Conservation (phyloP, 2,329 filamentous ascomycete species). For the Aspergillus quadricinctus region DNA sequence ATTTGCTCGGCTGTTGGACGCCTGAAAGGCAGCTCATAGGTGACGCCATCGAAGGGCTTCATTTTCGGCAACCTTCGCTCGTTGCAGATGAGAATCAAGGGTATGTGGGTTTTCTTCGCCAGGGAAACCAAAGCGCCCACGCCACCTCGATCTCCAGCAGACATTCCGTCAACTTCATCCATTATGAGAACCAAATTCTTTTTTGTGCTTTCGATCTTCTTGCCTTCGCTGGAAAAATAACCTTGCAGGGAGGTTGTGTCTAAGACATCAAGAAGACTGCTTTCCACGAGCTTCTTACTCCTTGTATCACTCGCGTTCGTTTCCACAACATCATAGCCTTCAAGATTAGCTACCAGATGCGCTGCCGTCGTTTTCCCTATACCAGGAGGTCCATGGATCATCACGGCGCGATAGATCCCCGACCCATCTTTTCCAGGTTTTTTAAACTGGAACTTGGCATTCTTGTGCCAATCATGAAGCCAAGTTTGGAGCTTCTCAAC, state of each 20-base stretch:
- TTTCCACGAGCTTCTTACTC: constrained; percentile 93
- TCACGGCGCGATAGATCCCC: constrained; percentile 80
- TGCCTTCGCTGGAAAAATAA: constrained; percentile 80
- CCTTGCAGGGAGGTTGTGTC: constrained; percentile 90
- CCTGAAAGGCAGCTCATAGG: constrained; percentile 80
- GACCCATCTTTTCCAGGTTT: constrained; percentile 78
- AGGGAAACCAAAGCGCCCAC: constrained; percentile 91
- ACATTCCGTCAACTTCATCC: constrained; percentile 99
- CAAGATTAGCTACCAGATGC: constrained; percentile 85
- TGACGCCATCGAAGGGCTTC: constrained; percentile 90
- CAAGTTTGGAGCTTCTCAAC: constrained; percentile 88
- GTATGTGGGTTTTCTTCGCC: constrained; percentile 91
- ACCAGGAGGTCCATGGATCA: constrained; percentile 90
- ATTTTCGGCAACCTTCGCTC: constrained; percentile 91
- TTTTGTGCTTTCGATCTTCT: constrained; percentile 72
- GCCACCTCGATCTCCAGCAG: constrained; percentile 89
- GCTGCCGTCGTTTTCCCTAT: constrained; percentile 98
- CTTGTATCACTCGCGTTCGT: constrained; percentile 93
- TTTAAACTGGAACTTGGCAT: constrained; percentile 76
- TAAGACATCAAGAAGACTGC: constrained; percentile 80
- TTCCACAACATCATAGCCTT: constrained; percentile 90
- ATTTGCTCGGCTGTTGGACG: constrained; percentile 89
- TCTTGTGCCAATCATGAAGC: constrained; percentile 77
- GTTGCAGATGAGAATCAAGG: constrained; percentile 97
- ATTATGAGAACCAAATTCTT: constrained; percentile 96